A percentile compares a stretch with the other conserved stretches of the same genome.
Evolutionary conservation across 2,329 filamentous ascomycete species (phyloP).

Genomic region (Monosporascus sp.): DNA sequence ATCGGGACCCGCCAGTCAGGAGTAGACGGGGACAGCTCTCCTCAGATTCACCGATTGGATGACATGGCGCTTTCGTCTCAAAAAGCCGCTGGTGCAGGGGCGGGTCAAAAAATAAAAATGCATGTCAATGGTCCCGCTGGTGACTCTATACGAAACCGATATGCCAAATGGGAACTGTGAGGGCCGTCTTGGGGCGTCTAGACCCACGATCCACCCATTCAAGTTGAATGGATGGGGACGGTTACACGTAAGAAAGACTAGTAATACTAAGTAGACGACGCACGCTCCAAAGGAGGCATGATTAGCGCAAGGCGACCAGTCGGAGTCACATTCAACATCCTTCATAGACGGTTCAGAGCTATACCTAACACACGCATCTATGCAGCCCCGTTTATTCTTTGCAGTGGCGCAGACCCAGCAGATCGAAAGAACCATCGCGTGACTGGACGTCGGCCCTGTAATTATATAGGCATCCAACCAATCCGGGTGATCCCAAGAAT

Average conservation of each 20-base stretch:
- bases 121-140: not conserved
- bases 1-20: no score
- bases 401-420: not conserved
- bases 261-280: not conserved
- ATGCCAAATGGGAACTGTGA: not conserved
- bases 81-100: no score
- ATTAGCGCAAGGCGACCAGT: not conserved
- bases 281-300: not conserved
- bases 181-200: not conserved
- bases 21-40: not conserved
- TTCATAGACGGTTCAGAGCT: not conserved
- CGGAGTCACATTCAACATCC: not conserved
- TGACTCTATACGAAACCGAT: not conserved
- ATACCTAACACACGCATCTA: not conserved
- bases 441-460: not conserved
- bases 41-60: not conserved
- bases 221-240: conserved; percentile 6
- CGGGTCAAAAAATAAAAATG: not conserved
- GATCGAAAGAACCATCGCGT: not conserved
- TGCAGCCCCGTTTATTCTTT: not conserved
- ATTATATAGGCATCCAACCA: not conserved
- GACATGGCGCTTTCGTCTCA: not conserved
- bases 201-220: conserved; percentile 8
- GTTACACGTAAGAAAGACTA: conserved; percentile 7
- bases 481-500: not conserved